These are phyloP conservation scores for Boechera retrofracta DNA, from an alignment of 345 rosid species.

Conservation along the genomic window DNA sequence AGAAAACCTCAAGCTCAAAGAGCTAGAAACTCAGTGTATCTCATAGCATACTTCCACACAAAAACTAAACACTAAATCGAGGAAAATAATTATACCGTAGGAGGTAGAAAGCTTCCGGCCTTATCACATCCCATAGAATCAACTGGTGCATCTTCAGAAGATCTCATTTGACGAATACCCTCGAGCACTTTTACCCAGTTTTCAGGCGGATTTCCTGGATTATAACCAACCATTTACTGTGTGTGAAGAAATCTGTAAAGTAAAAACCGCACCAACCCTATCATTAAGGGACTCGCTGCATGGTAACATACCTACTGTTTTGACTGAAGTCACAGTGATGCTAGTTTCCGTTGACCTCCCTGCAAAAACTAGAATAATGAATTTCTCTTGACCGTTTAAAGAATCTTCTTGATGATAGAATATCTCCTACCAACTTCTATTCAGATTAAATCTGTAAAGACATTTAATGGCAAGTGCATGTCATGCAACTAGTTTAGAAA, in stretches of 20 bases:
- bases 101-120: conserved; percentile 49
- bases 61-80: neutral
- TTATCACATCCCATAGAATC: conserved; percentile 52
- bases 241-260: conserved; percentile 13
- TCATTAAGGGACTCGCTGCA: neutral
- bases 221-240: neutral
- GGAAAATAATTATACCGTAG: conserved; percentile 29
- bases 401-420: conserved; percentile 9
- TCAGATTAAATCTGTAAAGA: neutral
- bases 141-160: conserved; percentile 51
- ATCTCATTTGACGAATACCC: conserved; percentile 49
- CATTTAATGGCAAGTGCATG: neutral
- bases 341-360: conserved; percentile 46
- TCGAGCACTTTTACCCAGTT: conserved; percentile 43
- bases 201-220: conserved; percentile 41
- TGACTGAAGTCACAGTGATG: conserved; percentile 40
- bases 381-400: neutral
- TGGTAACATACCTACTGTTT: conserved; percentile 30
- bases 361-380: conserved; percentile 39
- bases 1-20: neutral
- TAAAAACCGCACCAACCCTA: neutral
- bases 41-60: neutral
- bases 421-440: neutral
- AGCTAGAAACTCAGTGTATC: conserved; percentile 13
- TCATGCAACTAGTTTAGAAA: conserved; percentile 4